Evolutionary conservation across 495 filamentous ascomycete species (phyloP), one percentile per base, ranked within the genome.

Genomic region (Daldinia concentrica): DNA sequence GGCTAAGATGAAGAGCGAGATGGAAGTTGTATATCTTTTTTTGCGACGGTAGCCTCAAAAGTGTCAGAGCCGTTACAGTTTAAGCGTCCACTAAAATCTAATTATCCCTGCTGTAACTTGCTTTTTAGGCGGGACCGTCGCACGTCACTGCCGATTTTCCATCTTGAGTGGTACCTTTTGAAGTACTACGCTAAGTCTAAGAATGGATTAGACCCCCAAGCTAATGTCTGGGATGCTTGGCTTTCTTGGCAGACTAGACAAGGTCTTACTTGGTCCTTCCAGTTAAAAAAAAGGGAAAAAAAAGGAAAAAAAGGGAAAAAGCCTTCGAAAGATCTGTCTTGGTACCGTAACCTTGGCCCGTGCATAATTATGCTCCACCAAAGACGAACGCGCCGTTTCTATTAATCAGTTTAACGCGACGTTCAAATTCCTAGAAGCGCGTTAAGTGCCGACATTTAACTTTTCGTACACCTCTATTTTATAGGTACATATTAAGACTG

Each of bases 31-130:
- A 50, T 30, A 63, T 52, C 34, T 66, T 58, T 73, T 73, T 74
- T 74, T 74, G 66, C 71, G 71, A 74, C 67, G 62, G 71, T 74
- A 74, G 71, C 71, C 71, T 71, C 71, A 71, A 72, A 39, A 63
- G 34, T 60, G 60, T 61, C 52, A 62, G 39, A 30, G 27, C 24
- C 50, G 19, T 48, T 48, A 24, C 43, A 48, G 43, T 24, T 48
- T 24, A 54, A 58, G 22, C 37, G 55, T 41, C 59, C 69, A 60
- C 69, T 72, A 72, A 64, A 59, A 39, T 48, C 24, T 58, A 37
- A 56, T 9, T 54, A 54, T 30, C 63, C 64, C 64, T 68, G 64
- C 22, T n/a, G 24, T 14, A 64, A 59, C 37, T 54, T 64, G 36
- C 55, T 65, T 30, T 65, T 73, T 73, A 73, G 70, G 70, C 70